Evolutionary conservation across 1,284 basidiomycete genomes (phyloP).

Genomic region (Tylopilus sp.): DNA sequence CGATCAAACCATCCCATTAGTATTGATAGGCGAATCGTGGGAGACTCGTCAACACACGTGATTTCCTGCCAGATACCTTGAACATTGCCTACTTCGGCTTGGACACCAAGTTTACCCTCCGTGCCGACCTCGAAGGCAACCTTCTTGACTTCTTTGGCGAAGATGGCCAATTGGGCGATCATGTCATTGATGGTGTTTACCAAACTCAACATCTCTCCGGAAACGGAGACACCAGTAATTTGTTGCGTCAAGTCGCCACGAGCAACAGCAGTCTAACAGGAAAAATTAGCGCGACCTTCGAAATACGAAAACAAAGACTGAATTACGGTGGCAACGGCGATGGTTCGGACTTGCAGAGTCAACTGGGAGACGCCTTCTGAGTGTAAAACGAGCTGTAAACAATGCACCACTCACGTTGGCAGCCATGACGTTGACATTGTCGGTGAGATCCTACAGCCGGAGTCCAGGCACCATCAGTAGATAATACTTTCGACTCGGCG

Average conservation of each 20-base stretch:
- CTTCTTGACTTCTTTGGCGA: constrained; percentile 91
- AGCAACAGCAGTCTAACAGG: constrained; percentile 78
- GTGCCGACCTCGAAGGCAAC: constrained; percentile 94
- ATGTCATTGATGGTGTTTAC: constrained; percentile 95
- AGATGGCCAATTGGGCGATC: constrained; percentile 94
- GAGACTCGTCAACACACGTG: constrained; percentile 61
- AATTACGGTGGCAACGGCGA: constrained; percentile 80
- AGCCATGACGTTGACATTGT: constrained; percentile 90
- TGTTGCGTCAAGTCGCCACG: constrained; percentile 92
- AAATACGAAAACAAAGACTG: background rate
- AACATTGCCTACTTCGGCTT: constrained; percentile 94
- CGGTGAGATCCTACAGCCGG: constrained; percentile 67
- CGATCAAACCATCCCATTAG: constrained; percentile 4
- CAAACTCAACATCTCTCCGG: constrained; percentile 92
- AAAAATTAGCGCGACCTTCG: constrained; percentile 6
- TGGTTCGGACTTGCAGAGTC: constrained; percentile 92
- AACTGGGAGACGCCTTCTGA: constrained; percentile 45
- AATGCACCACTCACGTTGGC: constrained; percentile 54
- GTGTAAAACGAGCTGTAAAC: background rate
- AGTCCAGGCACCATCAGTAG: background rate
- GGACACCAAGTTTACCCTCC: constrained; percentile 94
- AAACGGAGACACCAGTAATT: constrained; percentile 87
- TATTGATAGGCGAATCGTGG: background rate
- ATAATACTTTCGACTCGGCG: background rate
- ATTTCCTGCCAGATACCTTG: constrained; percentile 99